phyloP scores from a whole-genome alignment of 306 rosid genomes.

The Begonia peltatifolia region DNA sequence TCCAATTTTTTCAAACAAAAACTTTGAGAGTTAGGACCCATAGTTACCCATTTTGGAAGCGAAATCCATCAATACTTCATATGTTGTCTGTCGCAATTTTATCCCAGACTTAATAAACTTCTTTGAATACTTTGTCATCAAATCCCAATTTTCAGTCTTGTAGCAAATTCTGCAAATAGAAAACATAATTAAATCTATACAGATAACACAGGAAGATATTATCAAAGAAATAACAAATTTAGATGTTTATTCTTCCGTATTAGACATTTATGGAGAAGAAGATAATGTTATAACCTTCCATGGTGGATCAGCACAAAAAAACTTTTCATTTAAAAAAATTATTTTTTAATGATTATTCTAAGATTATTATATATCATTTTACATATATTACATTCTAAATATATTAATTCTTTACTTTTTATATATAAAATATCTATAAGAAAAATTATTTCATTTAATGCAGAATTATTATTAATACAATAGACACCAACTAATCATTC shows the following conservation, averaged over 20 bases:
- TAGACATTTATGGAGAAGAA: no score
- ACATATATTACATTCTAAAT: no score
- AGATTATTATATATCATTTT: neutral
- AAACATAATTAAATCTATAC: slow-evolving; percentile 4
- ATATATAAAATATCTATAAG: no score
- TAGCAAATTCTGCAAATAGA: slow-evolving; percentile 66
- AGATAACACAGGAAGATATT: neutral
- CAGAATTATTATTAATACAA: no score
- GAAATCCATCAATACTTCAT: slow-evolving; percentile 58
- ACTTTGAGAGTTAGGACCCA: slow-evolving; percentile 4
- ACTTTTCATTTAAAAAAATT: neutral
- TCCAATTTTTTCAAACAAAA: neutral
- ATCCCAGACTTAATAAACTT: slow-evolving; percentile 62
- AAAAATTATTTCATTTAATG: no score
- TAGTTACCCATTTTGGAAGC: slow-evolving; percentile 63
- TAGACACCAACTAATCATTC: no score
- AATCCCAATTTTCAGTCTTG: slow-evolving; percentile 51
- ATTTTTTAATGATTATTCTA: neutral
- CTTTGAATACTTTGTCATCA: slow-evolving; percentile 58
- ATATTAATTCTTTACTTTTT: no score
- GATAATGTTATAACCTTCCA: no score
- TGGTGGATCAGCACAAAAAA: no score
- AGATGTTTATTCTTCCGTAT: neutral
- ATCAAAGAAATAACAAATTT: neutral
- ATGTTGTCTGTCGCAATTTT: slow-evolving; percentile 58